Percentiles rank a stretch among this genome's conserved stretches.
These are phyloP conservation scores for Astrothelium subdiscretum DNA, from an alignment of 495 filamentous ascomycete species.

Conservation along the genomic window DNA sequence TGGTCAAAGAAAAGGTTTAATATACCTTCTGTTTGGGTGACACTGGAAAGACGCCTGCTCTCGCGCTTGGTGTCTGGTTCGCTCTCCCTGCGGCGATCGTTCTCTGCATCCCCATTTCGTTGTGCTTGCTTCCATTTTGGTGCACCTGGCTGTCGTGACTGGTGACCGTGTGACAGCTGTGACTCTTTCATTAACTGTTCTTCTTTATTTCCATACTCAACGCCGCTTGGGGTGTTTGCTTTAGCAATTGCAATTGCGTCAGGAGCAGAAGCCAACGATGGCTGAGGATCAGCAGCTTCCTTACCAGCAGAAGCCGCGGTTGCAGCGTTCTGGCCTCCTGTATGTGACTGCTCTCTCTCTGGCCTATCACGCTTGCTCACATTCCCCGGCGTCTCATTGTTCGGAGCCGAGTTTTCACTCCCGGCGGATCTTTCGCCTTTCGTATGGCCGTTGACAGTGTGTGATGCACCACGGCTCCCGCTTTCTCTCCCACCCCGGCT, in stretches of 20 bases:
- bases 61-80: not conserved
- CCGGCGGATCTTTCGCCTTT: conserved; percentile 13
- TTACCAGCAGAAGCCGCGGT: not conserved
- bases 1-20: no score
- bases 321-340: not conserved
- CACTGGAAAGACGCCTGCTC: not conserved
- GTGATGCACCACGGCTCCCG: conserved; percentile 42
- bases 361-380: not conserved
- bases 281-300: not conserved
- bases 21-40: not conserved
- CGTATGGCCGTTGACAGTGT: conserved; percentile 30
- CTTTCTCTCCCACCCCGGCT: conserved; percentile 47
- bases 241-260: conserved; percentile 7
- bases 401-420: conserved; percentile 3
- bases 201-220: conserved; percentile 15
- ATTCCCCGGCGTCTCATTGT: conserved; percentile 5
- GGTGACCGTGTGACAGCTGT: conserved; percentile 8
- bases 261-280: not conserved
- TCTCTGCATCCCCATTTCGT: not conserved
- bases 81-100: not conserved
- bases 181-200: conserved; percentile 8
- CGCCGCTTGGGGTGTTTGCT: conserved; percentile 6
- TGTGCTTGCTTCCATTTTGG: not conserved
- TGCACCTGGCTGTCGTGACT: not conserved
- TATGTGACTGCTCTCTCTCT: not conserved